Conservation (phyloP, 1,284 basidiomycete species). For the Boletus sp. region DNA sequence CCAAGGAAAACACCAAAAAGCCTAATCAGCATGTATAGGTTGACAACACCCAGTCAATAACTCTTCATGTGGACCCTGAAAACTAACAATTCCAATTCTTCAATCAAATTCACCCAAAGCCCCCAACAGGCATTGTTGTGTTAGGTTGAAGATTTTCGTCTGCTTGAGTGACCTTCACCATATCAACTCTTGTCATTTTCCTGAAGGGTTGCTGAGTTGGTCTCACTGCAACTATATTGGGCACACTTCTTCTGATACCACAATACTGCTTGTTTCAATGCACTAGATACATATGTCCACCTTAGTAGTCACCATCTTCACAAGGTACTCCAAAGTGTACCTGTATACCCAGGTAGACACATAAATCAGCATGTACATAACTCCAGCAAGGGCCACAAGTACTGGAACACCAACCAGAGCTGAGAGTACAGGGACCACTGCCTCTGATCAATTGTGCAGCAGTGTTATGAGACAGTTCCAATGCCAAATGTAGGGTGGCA, state of each 20-base stretch:
- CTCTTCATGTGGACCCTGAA: too few species aligned
- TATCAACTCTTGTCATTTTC: too few species aligned
- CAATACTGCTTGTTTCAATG: neutral
- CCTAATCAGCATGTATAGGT: too few species aligned
- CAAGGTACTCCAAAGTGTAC: slow-evolving; percentile 17
- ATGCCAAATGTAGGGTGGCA: slow-evolving; percentile 23
- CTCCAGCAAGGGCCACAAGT: slow-evolving; percentile 16
- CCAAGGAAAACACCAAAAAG: slow-evolving; percentile 11
- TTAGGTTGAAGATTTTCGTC: too few species aligned
- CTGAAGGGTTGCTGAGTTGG: too few species aligned
- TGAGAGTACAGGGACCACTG: slow-evolving; percentile 16
- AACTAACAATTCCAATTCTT: too few species aligned
- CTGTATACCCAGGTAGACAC: slow-evolving; percentile 16
- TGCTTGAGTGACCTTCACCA: too few species aligned
- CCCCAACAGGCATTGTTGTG: too few species aligned
- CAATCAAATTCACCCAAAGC: too few species aligned
- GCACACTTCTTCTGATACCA: too few species aligned
- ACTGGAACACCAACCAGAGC: slow-evolving; percentile 21
- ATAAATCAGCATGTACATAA: slow-evolving; percentile 13
- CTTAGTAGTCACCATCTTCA: slow-evolving; percentile 8
- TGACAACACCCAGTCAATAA: too few species aligned
- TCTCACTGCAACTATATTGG: too few species aligned
- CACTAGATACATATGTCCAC: slow-evolving; percentile 11
- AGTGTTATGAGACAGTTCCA: slow-evolving; percentile 18
- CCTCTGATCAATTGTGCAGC: slow-evolving; percentile 8